phyloP scores from a whole-genome alignment of 495 filamentous ascomycete genomes.

The Podospora didyma region DNA sequence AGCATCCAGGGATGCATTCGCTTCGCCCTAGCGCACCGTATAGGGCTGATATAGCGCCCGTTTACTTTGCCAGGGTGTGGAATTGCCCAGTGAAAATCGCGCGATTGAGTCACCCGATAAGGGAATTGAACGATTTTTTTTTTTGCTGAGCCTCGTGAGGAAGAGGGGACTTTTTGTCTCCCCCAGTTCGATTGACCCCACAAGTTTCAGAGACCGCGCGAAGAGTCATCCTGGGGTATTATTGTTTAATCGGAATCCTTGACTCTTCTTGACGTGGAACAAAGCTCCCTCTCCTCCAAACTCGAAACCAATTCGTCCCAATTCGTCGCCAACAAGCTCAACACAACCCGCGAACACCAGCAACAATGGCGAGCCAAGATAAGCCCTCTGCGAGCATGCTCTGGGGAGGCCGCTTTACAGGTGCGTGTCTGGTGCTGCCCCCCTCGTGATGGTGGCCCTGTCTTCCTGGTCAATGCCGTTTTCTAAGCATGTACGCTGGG shows the following conservation, averaged over 20 bases:
- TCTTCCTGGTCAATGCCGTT: not conserved
- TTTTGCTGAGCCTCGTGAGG: not conserved
- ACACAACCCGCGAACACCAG: not conserved
- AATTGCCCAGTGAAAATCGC: not conserved
- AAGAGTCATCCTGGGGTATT: not conserved
- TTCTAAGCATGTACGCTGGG: no score
- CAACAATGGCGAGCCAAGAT: slow-evolving; percentile 14
- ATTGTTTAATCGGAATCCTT: not conserved
- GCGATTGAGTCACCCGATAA: slow-evolving; percentile 2
- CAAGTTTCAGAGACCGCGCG: no score
- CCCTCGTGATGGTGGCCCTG: no score
- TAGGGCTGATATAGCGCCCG: no score
- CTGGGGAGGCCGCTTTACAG: slow-evolving; percentile 81
- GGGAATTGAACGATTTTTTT: not conserved
- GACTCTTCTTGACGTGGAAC: not conserved
- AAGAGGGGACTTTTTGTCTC: not conserved
- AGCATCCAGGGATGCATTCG: not conserved
- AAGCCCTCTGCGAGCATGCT: slow-evolving; percentile 56
- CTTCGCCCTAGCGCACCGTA: not conserved
- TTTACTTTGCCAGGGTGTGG: no score
- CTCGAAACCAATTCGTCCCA: not conserved
- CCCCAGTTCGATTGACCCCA: not conserved
- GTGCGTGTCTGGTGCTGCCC: no score
- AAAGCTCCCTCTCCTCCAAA: not conserved
- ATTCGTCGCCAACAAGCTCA: not conserved